A percentile compares a stretch with the other conserved stretches of the same genome.
phyloP scores from a whole-genome alignment of 2,329 filamentous ascomycete genomes.

The Fusarium virguliforme region DNA sequence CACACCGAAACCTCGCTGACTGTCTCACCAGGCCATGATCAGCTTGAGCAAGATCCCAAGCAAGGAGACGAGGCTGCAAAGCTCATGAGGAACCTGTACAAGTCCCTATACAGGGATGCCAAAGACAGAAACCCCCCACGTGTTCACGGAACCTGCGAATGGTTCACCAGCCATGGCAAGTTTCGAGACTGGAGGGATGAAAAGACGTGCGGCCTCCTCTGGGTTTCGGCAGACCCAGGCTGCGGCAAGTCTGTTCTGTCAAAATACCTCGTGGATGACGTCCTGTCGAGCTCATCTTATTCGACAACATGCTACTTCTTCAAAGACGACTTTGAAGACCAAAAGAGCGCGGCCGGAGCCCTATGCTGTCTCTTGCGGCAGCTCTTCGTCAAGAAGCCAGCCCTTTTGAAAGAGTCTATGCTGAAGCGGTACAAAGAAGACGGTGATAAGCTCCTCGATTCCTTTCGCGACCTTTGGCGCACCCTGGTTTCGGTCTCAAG shows the following conservation, averaged over 20 bases:
- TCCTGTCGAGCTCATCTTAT: constrained; percentile 33
- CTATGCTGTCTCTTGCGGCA: constrained; percentile 58
- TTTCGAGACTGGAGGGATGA: constrained; percentile 27
- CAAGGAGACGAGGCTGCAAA: background rate
- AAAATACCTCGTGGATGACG: constrained; percentile 55
- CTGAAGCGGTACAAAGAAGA: background rate
- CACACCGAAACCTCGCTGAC: background rate
- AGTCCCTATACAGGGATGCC: background rate
- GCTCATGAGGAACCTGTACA: background rate
- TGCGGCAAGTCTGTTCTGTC: constrained; percentile 63
- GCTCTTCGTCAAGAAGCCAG: constrained; percentile 50
- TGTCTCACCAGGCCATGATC: background rate
- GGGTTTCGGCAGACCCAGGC: constrained; percentile 61
- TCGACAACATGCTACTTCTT: constrained; percentile 61
- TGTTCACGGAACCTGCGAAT: constrained; percentile 30
- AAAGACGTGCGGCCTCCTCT: constrained; percentile 16
- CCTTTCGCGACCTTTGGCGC: background rate
- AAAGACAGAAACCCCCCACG: constrained; percentile 33
- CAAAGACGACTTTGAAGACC: constrained; percentile 60
- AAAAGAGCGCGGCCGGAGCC: constrained; percentile 51
- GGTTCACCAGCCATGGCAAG: constrained; percentile 23
- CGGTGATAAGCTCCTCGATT: background rate
- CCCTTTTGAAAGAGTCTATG: background rate
- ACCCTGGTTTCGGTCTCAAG: background rate
- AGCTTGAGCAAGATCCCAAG: background rate